phyloP scores from a whole-genome alignment of 2,329 filamentous ascomycete genomes.

The Fusarium papillatum region DNA sequence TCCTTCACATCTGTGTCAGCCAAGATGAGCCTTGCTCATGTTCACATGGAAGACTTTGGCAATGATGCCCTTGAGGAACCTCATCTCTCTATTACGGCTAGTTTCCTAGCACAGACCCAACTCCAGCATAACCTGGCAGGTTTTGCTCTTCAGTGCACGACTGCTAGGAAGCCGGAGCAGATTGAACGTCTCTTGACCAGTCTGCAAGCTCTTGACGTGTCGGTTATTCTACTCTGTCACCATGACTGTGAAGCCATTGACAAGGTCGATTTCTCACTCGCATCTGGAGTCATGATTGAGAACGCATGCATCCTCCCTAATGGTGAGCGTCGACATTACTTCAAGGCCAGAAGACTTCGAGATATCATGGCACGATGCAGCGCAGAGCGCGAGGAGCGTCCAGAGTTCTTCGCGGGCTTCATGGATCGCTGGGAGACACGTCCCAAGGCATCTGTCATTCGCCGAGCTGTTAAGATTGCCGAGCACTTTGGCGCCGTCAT shows the following conservation, averaged over 20 bases:
- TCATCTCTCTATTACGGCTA: conserved; percentile 18
- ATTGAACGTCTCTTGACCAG: conserved; percentile 22
- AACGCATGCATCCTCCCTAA: conserved; percentile 33
- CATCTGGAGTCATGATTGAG: conserved; percentile 27
- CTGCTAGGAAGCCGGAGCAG: not conserved
- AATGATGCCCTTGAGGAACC: conserved; percentile 17
- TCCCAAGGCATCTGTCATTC: conserved; percentile 24
- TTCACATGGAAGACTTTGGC: conserved; percentile 19
- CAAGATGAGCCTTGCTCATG: conserved; percentile 25
- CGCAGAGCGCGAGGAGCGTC: conserved; percentile 24
- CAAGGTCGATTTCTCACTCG: conserved; percentile 16
- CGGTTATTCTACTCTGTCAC: conserved; percentile 26
- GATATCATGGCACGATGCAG: conserved; percentile 26
- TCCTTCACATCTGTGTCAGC: conserved; percentile 5
- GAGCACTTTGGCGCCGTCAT: conserved; percentile 36
- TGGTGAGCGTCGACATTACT: conserved; percentile 33
- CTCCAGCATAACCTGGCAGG: conserved; percentile 16
- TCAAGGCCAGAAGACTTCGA: conserved; percentile 21
- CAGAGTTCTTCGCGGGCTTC: conserved; percentile 34
- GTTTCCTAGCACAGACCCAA: conserved; percentile 16
- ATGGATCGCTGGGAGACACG: conserved; percentile 24
- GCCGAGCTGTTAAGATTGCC: conserved; percentile 34
- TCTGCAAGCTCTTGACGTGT: not conserved
- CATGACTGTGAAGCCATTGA: conserved; percentile 32
- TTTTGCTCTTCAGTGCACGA: conserved; percentile 13